Percentiles rank a stretch among this genome's conserved stretches.
phyloP scores from a whole-genome alignment of 352 stramenopile species.

The Globisporangium canariense region DNA sequence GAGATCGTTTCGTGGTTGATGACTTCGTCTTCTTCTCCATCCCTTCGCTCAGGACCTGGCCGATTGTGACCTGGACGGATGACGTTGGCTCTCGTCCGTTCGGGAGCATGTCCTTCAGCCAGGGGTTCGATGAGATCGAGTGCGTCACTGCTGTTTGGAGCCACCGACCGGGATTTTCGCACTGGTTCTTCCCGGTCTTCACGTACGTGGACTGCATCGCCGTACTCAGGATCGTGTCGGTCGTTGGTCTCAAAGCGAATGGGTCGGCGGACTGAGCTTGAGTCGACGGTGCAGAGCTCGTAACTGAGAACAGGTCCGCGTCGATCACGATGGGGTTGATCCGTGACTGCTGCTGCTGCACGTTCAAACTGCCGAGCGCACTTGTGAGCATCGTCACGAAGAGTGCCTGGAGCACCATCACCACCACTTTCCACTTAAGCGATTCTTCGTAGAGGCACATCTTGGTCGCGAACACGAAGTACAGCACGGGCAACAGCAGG shows the following conservation, averaged over 20 bases:
- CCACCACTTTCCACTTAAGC: constrained; percentile 24
- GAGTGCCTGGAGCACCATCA: constrained; percentile 23
- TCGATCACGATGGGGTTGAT: constrained; percentile 27
- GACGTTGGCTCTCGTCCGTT: constrained; percentile 13
- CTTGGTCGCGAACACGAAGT: constrained; percentile 34
- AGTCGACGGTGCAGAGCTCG: background rate
- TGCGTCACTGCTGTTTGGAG: constrained; percentile 29
- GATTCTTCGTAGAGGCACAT: constrained; percentile 44
- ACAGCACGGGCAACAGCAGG: constrained; percentile 41
- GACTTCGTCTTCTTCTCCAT: background rate
- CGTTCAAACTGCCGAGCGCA: constrained; percentile 46
- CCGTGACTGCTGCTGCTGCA: constrained; percentile 26
- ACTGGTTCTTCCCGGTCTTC: constrained; percentile 20
- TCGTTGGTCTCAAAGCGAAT: constrained; percentile 21
- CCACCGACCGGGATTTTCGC: constrained; percentile 27
- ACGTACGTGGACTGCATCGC: constrained; percentile 25
- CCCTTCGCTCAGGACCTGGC: background rate
- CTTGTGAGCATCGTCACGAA: constrained; percentile 38
- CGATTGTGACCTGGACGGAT: constrained; percentile 19
- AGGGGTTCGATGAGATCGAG: constrained; percentile 31
- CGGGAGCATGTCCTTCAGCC: constrained; percentile 32
- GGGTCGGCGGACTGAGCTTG: background rate
- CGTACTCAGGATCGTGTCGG: constrained; percentile 35
- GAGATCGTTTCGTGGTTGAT: background rate
- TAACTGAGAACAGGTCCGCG: constrained; percentile 25